A percentile compares a stretch with the other conserved stretches of the same genome.
phyloP scores from a whole-genome alignment of 1,284 basidiomycete genomes.

The Tausonia pullulans region DNA sequence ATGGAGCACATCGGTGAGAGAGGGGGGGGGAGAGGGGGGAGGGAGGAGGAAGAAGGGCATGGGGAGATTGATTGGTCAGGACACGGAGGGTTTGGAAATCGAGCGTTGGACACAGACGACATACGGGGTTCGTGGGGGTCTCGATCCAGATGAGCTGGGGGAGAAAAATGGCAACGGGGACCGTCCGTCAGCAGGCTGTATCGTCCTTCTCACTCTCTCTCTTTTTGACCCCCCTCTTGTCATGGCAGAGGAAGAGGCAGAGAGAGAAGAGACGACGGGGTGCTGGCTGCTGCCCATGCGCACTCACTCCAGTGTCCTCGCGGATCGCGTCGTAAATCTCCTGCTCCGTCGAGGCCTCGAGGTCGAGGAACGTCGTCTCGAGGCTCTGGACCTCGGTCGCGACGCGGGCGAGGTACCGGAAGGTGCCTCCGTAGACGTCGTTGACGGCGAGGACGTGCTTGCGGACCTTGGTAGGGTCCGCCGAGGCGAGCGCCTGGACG shows the following conservation, averaged over 20 bases:
- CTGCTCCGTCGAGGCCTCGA: constrained; percentile 57
- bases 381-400: constrained; percentile 61
- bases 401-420: constrained; percentile 58
- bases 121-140: constrained; percentile 84
- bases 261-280: constrained; percentile 4
- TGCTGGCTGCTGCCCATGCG: no score
- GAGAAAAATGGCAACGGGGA: background rate
- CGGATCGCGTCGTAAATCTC: constrained; percentile 53
- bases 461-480: constrained; percentile 27
- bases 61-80: no score
- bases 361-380: constrained; percentile 71
- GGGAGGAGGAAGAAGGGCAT: no score
- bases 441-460: constrained; percentile 80
- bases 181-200: no score
- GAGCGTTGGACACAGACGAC: no score
- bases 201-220: no score
- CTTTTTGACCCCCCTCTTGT: no score
- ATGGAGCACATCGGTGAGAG: no score
- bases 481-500: constrained; percentile 53
- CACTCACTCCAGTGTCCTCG: constrained; percentile 65
- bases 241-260: constrained; percentile 1
- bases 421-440: constrained; percentile 43
- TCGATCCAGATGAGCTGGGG: constrained; percentile 88
- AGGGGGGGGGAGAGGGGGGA: no score
- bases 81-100: no score